Evolutionary conservation across 2,329 filamentous ascomycete species (phyloP), one percentile per base, ranked within the genome.

Genomic region (Alternaria solani): DNA sequence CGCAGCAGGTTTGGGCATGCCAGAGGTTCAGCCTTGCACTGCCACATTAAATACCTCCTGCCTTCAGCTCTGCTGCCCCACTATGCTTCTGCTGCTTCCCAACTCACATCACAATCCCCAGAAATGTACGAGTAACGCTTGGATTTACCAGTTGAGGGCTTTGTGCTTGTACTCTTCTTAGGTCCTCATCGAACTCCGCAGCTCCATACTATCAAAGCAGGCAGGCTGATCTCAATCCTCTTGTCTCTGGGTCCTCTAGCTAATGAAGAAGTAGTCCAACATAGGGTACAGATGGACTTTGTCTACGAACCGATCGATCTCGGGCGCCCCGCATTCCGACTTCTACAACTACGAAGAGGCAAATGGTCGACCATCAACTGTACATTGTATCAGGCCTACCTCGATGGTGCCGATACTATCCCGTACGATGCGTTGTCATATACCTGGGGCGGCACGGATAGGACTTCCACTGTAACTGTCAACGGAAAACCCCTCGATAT

Each of bases 371-470:
- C 0, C 7, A 55, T 65, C 23, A 26, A 65, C 26, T 67, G 64
- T 47, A 36, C 57, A 8, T 32, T 67, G n/a, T 65, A 64, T 55
- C 54, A 64, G n/a, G 62, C 62, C 28, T 55, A 28, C 36, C 51
- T 64, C 5, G 16, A 57, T 30, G 38, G 36, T 28, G 30, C 57
- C 61, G 7, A 48, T 9, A 34, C 28, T 18, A n/a, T 49, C 25
- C 46, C 30, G 0, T 71, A 66, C 32, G 64, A 69, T 20, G 38
- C 38, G 11, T 39, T 39, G 5, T 39, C 38, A 2, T 39, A 39
- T 39, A 20, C 18, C n/a, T 39, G n/a, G 38, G 9, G 9, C 18
- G 38, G 4, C 18, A 6, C 38, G 18, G 0, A 18, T 4, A 39
- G 20, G 38, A 39, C 8, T 12, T 12, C 1, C 0, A 39, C 38